Conservation (phyloP, 2,329 filamentous ascomycete species). For the Curvularia sp. region DNA sequence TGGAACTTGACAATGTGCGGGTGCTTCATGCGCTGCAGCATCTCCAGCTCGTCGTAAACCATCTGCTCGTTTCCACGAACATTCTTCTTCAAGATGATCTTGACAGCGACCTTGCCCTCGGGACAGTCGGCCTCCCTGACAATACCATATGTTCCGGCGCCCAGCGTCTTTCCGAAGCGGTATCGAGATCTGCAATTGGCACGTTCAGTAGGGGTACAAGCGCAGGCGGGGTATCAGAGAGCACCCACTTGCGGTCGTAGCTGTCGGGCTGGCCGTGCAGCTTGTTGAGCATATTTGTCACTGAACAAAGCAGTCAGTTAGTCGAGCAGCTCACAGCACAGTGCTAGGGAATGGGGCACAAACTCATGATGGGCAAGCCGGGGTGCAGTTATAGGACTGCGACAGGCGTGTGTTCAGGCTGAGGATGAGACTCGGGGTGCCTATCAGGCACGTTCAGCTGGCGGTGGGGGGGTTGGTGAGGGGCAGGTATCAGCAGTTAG, state of each 20-base stretch:
- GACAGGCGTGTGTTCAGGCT: conserved; percentile 40
- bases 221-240: conserved; percentile 25
- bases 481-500: conserved; percentile 33
- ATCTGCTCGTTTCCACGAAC: conserved; percentile 98
- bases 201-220: conserved; percentile 40
- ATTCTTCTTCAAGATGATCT: conserved; percentile 99
- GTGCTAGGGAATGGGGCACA: conserved; percentile 27
- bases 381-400: conserved; percentile 36
- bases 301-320: conserved; percentile 56
- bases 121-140: conserved; percentile 91
- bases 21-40: conserved; percentile 90
- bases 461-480: conserved; percentile 41
- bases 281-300: conserved; percentile 91
- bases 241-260: conserved; percentile 92
- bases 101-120: conserved; percentile 88
- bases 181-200: conserved; percentile 74
- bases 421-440: conserved; percentile 39
- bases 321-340: conserved; percentile 15
- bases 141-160: conserved; percentile 97
- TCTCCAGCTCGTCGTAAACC: conserved; percentile 96
- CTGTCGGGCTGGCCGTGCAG: conserved; percentile 95
- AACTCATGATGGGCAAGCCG: conserved; percentile 46
- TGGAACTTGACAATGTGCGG: conserved; percentile 96
- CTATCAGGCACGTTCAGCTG: conserved; percentile 41
- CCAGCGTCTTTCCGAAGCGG: conserved; percentile 89